These are phyloP conservation scores for Cyclotella kingstonii DNA, from an alignment of 108 stramenopile species.

Conservation along the genomic window DNA sequence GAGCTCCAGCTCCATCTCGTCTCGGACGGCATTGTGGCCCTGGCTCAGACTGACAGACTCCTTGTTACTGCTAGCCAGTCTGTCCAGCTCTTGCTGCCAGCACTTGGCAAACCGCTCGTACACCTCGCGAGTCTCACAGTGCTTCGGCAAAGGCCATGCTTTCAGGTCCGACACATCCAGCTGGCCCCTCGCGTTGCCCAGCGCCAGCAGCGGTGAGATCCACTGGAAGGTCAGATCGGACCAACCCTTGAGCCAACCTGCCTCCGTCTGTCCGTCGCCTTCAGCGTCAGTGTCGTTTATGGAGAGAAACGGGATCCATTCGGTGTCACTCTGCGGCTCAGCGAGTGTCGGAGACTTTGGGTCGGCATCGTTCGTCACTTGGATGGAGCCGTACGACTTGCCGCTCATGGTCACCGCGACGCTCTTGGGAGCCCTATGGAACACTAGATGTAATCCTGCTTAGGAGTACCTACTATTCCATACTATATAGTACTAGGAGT, in stretches of 20 bases:
- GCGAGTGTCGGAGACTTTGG: neutral
- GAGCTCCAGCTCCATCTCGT: slow-evolving; percentile 5
- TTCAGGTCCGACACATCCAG: slow-evolving; percentile 72
- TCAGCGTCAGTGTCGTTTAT: neutral
- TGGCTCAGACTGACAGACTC: neutral
- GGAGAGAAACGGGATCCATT: neutral
- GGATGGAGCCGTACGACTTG: slow-evolving; percentile 32
- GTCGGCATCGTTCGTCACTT: slow-evolving; percentile 7
- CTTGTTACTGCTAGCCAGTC: neutral
- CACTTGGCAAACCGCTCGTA: slow-evolving; percentile 37
- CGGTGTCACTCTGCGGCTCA: neutral
- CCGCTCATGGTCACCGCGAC: slow-evolving; percentile 40
- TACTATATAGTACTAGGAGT: too few relatives aligned
- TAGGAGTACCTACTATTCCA: too few relatives aligned
- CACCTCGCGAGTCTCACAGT: slow-evolving; percentile 53
- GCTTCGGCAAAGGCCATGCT: slow-evolving; percentile 53
- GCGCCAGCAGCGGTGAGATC: slow-evolving; percentile 61
- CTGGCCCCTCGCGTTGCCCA: slow-evolving; percentile 61
- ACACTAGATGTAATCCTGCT: neutral
- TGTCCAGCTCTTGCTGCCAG: slow-evolving; percentile 60
- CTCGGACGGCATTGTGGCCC: slow-evolving; percentile 5
- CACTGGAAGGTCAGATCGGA: slow-evolving; percentile 70
- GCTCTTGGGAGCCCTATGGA: neutral
- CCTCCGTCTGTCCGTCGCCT: neutral
- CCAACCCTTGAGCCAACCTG: slow-evolving; percentile 21